A percentile compares a stretch with the other conserved stretches of the same genome.
Evolutionary conservation across 495 filamentous ascomycete genomes (phyloP).

Genomic region (Tuber borchii): DNA sequence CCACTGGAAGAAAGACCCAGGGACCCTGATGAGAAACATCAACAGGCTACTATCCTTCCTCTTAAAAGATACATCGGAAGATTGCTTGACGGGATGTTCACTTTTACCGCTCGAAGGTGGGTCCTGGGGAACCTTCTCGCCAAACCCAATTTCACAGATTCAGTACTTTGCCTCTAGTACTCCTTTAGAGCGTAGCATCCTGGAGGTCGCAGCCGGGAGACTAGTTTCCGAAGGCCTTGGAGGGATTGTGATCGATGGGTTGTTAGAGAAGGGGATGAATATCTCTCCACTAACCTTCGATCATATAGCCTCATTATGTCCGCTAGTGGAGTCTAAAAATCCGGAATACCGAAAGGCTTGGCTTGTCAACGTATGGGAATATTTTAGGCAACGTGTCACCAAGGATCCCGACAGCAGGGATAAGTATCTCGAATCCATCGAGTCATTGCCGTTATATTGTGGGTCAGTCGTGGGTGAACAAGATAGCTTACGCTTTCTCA

Average conservation of each 20-base stretch:
- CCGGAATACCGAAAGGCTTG: constrained; percentile 11
- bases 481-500: neutral
- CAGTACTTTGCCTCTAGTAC: neutral
- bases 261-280: constrained; percentile 12
- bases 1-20: constrained; percentile 12
- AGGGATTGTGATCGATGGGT: neutral
- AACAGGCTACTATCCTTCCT: neutral
- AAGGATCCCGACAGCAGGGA: neutral
- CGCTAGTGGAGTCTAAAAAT: constrained; percentile 4
- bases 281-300: constrained; percentile 18
- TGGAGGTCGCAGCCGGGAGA: constrained; percentile 11
- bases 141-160: constrained; percentile 1
- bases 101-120: constrained; percentile 19
- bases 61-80: neutral
- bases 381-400: neutral
- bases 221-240: constrained; percentile 5
- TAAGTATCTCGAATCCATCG: constrained; percentile 6
- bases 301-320: constrained; percentile 18
- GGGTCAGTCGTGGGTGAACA: constrained; percentile 15
- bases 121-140: constrained; percentile 12
- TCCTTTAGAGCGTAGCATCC: constrained; percentile 5
- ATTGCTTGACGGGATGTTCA: constrained; percentile 13
- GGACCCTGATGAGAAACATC: constrained; percentile 9
- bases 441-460: constrained; percentile 21
- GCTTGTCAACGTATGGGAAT: constrained; percentile 23